Base-by-base conservation (phyloP, 768 basidiomycete genomes). In the Suillus placidus region DNA sequence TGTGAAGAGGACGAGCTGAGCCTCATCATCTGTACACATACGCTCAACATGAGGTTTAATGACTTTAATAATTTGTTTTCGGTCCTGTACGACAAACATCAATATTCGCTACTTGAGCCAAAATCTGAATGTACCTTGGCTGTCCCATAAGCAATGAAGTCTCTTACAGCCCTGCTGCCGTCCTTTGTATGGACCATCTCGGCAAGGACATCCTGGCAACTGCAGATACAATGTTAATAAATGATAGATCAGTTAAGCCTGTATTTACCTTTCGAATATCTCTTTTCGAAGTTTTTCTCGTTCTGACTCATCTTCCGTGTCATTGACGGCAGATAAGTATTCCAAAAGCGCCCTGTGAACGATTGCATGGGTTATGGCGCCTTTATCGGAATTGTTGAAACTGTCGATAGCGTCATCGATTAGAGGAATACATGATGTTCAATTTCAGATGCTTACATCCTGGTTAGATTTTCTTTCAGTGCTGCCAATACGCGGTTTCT, bases 101-200 rank as follows among this genome's bases (percentile, higher is more conserved):
- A 45, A 16, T 38, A 30, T 10, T 18, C 14, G 14, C 20, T 18
- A 14, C 10, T 42, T 12, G n/a, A 30, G 0, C 9, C 16, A 34
- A 32, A 13, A 26, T 6, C 14, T 5, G 26, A 47, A 70, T 74
- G 23, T 62, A 89, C 92, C 80, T 97, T 98, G 5, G 95, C 94
- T 14, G 84, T 87, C 6, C 94, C 94, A 52, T 85, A 83, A 0
- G 90, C 93, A 43, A 97, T 83, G 75, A 97, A 92, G 67, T 95
- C 90, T 51, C 95, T 87, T 4, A 92, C 94, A 34, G 86, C 88
- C 26, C 92, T 87, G 65, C 93, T 93, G 23, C 95, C 95, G 70
- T 97, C 93, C 72, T 88, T 94, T 18, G 95, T 98, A 72, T 98
- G 95, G 0, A 95, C 93, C 84, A 97, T 92, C 73, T 97, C 95